These are phyloP conservation scores for Pseudonitzschia multiseries DNA, from an alignment of 108 stramenopile genomes.

Conservation along the genomic window DNA sequence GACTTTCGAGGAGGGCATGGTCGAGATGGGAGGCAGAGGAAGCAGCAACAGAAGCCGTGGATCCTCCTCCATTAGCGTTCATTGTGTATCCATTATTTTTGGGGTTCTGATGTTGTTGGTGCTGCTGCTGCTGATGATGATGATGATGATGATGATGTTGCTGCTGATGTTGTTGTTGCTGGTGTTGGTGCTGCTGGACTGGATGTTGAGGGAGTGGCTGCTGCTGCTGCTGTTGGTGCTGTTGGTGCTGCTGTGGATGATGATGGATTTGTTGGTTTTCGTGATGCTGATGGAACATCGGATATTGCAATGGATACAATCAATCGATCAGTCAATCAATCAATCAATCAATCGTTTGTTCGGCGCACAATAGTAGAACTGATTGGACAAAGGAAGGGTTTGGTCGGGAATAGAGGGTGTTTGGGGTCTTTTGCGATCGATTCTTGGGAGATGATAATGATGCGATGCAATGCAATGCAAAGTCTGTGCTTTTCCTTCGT, in stretches of 20 bases:
- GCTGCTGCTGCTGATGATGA: not conserved
- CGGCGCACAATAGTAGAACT: too few relatives aligned
- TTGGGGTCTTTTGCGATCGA: not conserved
- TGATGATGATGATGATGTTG: slow-evolving; percentile 5
- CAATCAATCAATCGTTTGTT: not conserved
- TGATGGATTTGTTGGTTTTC: slow-evolving; percentile 4
- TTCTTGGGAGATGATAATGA: too few relatives aligned
- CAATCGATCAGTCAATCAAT: not conserved
- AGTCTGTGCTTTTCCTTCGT: not conserved
- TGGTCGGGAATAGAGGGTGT: too few relatives aligned
- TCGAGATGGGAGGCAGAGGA: slow-evolving; percentile 37
- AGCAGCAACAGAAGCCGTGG: slow-evolving; percentile 1
- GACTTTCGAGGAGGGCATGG: slow-evolving; percentile 53
- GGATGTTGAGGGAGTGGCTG: not conserved
- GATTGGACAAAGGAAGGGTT: too few relatives aligned
- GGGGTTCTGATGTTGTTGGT: not conserved
- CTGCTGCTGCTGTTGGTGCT: not conserved
- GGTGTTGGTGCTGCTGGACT: not conserved
- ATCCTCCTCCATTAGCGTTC: not conserved
- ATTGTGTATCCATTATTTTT: slow-evolving; percentile 3
- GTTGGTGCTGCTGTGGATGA: not conserved
- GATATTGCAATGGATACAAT: not conserved
- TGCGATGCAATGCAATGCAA: too few relatives aligned
- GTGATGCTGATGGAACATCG: slow-evolving; percentile 14
- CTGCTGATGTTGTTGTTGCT: not conserved